Percentiles rank a stretch among this genome's conserved stretches.
phyloP scores from a whole-genome alignment of 371 early-diverging fungal species.

The Syncephalastrum sp. region DNA sequence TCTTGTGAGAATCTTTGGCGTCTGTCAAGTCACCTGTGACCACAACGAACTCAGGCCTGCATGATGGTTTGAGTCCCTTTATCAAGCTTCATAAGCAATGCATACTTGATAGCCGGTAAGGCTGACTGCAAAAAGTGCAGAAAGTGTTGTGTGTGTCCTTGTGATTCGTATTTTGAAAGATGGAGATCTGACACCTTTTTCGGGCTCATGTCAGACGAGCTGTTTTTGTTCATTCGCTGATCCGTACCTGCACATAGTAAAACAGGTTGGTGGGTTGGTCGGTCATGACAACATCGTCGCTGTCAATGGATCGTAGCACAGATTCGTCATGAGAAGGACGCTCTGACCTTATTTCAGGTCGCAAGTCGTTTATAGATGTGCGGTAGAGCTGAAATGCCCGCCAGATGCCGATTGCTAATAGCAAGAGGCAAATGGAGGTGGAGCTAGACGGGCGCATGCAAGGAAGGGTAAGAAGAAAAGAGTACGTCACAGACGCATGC shows the following conservation, averaged over 20 bases:
- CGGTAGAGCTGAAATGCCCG: slow-evolving; percentile 12
- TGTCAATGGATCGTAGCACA: no score
- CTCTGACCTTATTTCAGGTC: background rate
- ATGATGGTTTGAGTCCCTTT: background rate
- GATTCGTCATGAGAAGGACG: background rate
- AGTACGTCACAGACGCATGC: no score
- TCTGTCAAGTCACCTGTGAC: slow-evolving; percentile 87
- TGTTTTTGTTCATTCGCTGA: background rate
- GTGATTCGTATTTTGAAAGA: slow-evolving; percentile 65
- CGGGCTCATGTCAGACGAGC: slow-evolving; percentile 9
- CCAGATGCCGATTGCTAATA: slow-evolving; percentile 1
- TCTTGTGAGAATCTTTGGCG: slow-evolving; percentile 68
- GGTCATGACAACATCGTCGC: slow-evolving; percentile 5
- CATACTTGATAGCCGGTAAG: slow-evolving; percentile 59
- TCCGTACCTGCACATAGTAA: slow-evolving; percentile 17
- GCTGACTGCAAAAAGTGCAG: slow-evolving; percentile 71
- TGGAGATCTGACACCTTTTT: slow-evolving; percentile 81
- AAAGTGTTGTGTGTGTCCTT: slow-evolving; percentile 74
- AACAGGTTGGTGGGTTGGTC: slow-evolving; percentile 8
- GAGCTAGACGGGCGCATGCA: background rate
- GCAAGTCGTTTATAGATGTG: slow-evolving; percentile 4
- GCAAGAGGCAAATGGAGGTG: slow-evolving; percentile 8
- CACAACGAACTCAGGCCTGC: slow-evolving; percentile 64
- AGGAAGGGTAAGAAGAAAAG: no score
- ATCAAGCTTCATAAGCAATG: background rate